phyloP scores from a whole-genome alignment of 2,329 filamentous ascomycete genomes.

The Epichloe amarillans region DNA sequence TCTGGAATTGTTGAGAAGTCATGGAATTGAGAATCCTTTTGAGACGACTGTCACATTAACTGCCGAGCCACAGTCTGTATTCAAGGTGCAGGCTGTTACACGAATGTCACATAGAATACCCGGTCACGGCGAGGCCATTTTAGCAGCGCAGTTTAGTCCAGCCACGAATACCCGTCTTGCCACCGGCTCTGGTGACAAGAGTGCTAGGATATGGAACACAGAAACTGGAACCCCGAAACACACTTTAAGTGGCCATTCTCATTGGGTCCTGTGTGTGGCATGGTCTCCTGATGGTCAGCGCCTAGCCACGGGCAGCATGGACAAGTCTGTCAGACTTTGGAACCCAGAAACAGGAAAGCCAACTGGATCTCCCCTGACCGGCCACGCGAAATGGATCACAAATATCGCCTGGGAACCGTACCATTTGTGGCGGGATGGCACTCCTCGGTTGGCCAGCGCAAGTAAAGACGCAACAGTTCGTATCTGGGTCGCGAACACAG shows the following conservation, averaged over 20 bases:
- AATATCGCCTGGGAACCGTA: constrained; percentile 88
- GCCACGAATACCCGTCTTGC: constrained; percentile 63
- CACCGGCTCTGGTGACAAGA: constrained; percentile 82
- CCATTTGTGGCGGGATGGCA: constrained; percentile 63
- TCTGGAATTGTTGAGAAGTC: constrained; percentile 37
- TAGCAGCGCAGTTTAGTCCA: constrained; percentile 77
- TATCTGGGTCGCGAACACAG: constrained; percentile 72
- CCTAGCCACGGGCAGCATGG: constrained; percentile 84
- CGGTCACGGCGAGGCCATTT: constrained; percentile 88
- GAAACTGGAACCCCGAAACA: constrained; percentile 81
- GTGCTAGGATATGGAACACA: constrained; percentile 86
- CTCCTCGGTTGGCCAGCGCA: constrained; percentile 68
- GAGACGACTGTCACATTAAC: constrained; percentile 42
- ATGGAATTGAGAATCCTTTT: constrained; percentile 45
- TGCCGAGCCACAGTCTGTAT: constrained; percentile 76
- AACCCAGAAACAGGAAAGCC: constrained; percentile 68
- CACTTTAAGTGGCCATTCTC: constrained; percentile 75
- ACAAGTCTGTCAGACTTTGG: constrained; percentile 85
- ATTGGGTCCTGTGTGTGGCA: constrained; percentile 78
- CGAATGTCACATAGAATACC: constrained; percentile 79
- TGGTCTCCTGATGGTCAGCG: constrained; percentile 75
- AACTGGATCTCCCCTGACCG: constrained; percentile 55
- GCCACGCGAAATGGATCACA: constrained; percentile 81
- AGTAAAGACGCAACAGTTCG: constrained; percentile 83
- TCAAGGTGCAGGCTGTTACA: constrained; percentile 83